Conservation (phyloP, 1,139 yeast species). For the Zygoascus hellenicus region DNA sequence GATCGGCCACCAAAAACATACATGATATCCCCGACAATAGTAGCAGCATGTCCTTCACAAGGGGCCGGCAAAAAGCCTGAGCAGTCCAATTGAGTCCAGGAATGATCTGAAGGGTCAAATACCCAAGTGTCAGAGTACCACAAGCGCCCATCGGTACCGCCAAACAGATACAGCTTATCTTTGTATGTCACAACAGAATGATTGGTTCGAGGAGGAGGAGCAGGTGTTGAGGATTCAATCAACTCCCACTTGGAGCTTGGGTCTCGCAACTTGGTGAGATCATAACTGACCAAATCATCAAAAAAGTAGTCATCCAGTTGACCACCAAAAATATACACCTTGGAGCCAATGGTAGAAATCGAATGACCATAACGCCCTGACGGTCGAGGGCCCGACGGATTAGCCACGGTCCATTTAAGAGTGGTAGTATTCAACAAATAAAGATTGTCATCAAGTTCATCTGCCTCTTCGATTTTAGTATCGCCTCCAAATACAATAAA, state of each 20-base stretch:
- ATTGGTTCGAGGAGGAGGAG: conserved; percentile 81
- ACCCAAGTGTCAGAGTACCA: conserved; percentile 77
- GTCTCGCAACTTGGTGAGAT: conserved; percentile 79
- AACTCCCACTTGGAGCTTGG: conserved; percentile 81
- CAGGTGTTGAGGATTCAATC: conserved; percentile 32
- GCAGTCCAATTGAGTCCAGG: conserved; percentile 52
- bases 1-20: conserved; percentile 90
- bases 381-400: conserved; percentile 77
- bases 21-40: conserved; percentile 72
- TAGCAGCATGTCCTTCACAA: conserved; percentile 85
- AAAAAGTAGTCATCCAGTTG: conserved; percentile 85
- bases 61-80: conserved; percentile 74
- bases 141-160: conserved; percentile 77
- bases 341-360: conserved; percentile 59
- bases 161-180: conserved; percentile 83
- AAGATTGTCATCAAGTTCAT: conserved; percentile 79
- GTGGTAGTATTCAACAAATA: conserved; percentile 88
- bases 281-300: conserved; percentile 81
- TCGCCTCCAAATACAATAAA: conserved; percentile 96
- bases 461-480: conserved; percentile 72
- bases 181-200: conserved; percentile 83
- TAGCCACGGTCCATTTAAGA: conserved; percentile 84
- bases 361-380: conserved; percentile 94
- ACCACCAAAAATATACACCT: conserved; percentile 88
- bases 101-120: conserved; percentile 62